Conservation (phyloP, 192 early-diverging fungal genomes). For the Coemansia sp. region DNA sequence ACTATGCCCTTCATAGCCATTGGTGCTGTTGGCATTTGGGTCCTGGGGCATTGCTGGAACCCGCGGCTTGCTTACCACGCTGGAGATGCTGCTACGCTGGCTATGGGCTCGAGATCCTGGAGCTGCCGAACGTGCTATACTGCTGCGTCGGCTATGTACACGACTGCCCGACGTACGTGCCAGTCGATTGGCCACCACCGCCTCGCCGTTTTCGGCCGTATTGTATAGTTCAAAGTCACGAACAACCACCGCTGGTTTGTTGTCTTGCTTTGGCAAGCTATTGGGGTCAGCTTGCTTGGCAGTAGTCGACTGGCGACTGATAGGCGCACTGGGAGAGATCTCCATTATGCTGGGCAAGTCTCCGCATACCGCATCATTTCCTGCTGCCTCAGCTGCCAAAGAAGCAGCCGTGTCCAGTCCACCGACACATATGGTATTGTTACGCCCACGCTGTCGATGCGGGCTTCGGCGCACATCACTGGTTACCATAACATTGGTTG, state of each 20-base stretch:
- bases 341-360: constrained; percentile 10
- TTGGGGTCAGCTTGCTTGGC: background rate
- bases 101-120: constrained; percentile 33
- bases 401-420: constrained; percentile 12
- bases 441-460: constrained; percentile 13
- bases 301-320: background rate
- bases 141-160: constrained; percentile 22
- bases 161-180: constrained; percentile 11
- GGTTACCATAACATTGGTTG: constrained; percentile 10
- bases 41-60: background rate
- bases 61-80: constrained; percentile 9
- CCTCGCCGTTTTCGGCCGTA: background rate
- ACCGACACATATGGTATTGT: constrained; percentile 31
- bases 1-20: background rate
- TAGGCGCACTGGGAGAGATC: constrained; percentile 7
- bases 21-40: background rate
- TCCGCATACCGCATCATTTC: background rate
- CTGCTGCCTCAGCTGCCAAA: too few relatives aligned
- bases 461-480: background rate
- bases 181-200: constrained; percentile 6
- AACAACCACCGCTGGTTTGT: background rate
- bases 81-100: constrained; percentile 36
- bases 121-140: constrained; percentile 19
- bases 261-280: background rate
- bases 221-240: constrained; percentile 1